Evolutionary conservation across 148 eudicot species (phyloP), one percentile per base, ranked within the genome.

Genomic region (Nyssa sinensis): DNA sequence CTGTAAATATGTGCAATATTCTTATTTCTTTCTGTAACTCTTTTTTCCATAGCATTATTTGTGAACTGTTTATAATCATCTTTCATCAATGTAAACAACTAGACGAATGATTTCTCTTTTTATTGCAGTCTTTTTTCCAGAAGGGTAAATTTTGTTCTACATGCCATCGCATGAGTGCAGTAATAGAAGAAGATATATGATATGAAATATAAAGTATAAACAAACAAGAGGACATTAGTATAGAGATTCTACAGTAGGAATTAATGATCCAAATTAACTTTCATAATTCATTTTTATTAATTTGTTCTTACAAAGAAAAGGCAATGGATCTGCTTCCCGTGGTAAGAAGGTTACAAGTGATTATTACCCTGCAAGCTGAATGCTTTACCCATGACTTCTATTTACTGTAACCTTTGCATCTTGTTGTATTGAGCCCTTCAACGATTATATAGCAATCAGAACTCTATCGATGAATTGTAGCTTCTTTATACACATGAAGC

Each of bases 231-330:
- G n/a, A n/a, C 8, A 37, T 8, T 8, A 44, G 51, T 44, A 44
- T 2, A 44, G 51, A 11, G 16, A 44, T 11, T 11, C 51, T 11
- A 44, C 51, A 44, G 51, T 1, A 44, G 11, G 11, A 44, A 44
- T 44, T 11, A 19, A 12, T 19, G 16, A 44, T 62, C 17, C 66
- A 62, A 62, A 62, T 30, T n/a, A n/a, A n/a, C 66, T 70, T 23
- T 44, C 19, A 35, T 37, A 11, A 31, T 27, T n/a, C 21, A 17
- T 6, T 21, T 2, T 17, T 21, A 28, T 60, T 39, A 24, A 24
- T 16, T 37, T 71, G n/a, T 16, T 72, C 11, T 72, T 28, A 57
- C 57, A 39, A 60, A 60, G 55, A 72, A 72, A 4, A n/a, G n/a
- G 35, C 35, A 35, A 27, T 72, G 35, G 27, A 37, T 35, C 55